Base-by-base conservation (phyloP, 306 rosid genomes). In the Geum urbanum region DNA sequence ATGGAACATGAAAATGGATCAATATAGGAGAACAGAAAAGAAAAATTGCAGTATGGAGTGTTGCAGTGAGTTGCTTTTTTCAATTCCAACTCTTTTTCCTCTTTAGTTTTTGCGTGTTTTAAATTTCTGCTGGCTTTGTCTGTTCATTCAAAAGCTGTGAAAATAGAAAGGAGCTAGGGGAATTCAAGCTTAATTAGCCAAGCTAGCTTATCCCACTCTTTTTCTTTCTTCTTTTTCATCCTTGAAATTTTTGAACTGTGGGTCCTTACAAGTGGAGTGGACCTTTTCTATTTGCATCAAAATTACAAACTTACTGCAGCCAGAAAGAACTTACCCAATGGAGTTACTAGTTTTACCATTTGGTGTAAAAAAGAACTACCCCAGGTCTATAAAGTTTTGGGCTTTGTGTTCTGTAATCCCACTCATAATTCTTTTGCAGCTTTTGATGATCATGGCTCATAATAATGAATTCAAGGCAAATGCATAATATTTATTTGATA, bases 81-180 rank as follows among this genome's bases (percentile, higher is more conserved):
- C 80, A 77, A 84, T 69, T 72, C 79, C 22, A 37, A 37, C 9
- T 43, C 32, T 35, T 59, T 84, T 84, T 80, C 18, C 59, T 52
- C 86, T 83, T 85, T 83, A 81, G 74, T 83, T 75, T 83, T 85
- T 35, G 64, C 32, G n/a, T 57, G 79, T 75, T 85, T 84, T 85
- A 87, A 88, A 87, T 85, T 84, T 81, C 84, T 81, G 85, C 86
- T 87, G 85, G 77, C 77, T 39, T 75, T 83, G 86, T 82, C 86
- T 78, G 81, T 78, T 83, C 80, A 82, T 91, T 87, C 90, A 89
- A 91, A 87, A 85, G 81, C 75, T 80, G 84, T 9, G 14, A 74
- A 79, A 64, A 32, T 10, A 19, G 13, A 59, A 72, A 57, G 67
- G 63, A 32, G n/a, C n/a, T n/a, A n/a, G 37, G 75, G 71, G 84